Base-by-base conservation (phyloP, 176 grass and related monocot genomes). In the Aegilops umbellulata region DNA sequence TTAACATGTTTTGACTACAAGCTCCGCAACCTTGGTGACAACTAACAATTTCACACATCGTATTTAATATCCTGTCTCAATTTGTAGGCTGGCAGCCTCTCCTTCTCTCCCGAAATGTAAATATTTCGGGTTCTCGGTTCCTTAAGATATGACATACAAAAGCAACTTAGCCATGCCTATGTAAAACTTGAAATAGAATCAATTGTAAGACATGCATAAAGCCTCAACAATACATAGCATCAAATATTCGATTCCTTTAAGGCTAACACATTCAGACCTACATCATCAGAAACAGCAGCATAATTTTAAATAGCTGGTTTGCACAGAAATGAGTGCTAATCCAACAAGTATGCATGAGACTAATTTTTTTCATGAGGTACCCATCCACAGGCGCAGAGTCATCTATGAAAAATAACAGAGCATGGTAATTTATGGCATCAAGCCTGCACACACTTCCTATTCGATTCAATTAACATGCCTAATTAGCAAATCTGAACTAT, bases 401-500 rank as follows among this genome's bases (percentile, higher is more conserved):
- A 41, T 4, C 12, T 35, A 25, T 10, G 20, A 49, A 53, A 55
- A 81, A 15, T 3, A 69, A 46, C 10, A 27, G 14, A 38, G 15
- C 80, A 71, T 64, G 75, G 68, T 57, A 81, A 80, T 46, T 66
- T 67, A 60, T 20, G 22, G 20, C 24, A 20, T 69, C 14, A 76
- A 60, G 9, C 20, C 65, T 57, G 11, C 22, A 36, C 6, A 19
- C 22, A 27, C n/a, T 55, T 49, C 20, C 4, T 17, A 61, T 82
- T 70, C 2, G 17, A 81, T 38, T 64, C 20, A 62, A 49, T 4
- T 26, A 12, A 7, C 20, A 24, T 23, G 41, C 36, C 68, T 39
- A 80, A 53, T 42, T 42, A 22, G 1, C 24, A 75, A 60, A 44
- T 46, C 38, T 41, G 10, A 76, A 38, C 70, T 77, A 77, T 68